Conservation (phyloP, 2,329 filamentous ascomycete genomes). For the Aureobasidium sp. region DNA sequence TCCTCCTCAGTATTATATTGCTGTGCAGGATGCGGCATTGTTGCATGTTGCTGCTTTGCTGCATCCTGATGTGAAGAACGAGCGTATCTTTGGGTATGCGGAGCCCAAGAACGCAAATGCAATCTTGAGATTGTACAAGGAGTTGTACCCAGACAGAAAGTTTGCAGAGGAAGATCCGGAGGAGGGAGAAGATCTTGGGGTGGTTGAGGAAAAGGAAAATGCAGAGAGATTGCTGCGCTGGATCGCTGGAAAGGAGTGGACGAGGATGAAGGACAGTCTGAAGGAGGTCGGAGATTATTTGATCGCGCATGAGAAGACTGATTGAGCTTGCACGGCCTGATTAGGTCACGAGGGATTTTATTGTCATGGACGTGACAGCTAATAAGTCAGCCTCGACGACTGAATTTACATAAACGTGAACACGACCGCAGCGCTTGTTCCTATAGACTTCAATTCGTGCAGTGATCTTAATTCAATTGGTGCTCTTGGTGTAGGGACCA, state of each 20-base stretch:
- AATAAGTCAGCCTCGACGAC: no score
- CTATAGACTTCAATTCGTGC: not conserved
- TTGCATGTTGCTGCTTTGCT: conserved; percentile 49
- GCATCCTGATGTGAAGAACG: conserved; percentile 37
- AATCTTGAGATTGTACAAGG: conserved; percentile 34
- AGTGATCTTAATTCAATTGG: not conserved
- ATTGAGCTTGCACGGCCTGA: not conserved
- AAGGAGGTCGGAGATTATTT: conserved; percentile 16
- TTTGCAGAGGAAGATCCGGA: conserved; percentile 27
- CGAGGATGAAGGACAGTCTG: conserved; percentile 25
- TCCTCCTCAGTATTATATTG: conserved; percentile 33
- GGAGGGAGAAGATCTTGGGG: conserved; percentile 21
- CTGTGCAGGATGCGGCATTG: conserved; percentile 44
- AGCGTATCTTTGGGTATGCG: conserved; percentile 51
- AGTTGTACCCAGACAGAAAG: conserved; percentile 34
- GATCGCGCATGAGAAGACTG: not conserved
- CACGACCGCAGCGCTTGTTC: not conserved
- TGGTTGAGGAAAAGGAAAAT: conserved; percentile 22
- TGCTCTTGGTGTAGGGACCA: not conserved
- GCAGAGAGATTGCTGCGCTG: conserved; percentile 27
- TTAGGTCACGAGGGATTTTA: not conserved
- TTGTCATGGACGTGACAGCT: no score
- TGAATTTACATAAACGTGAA: not conserved
- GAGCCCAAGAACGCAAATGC: conserved; percentile 42
- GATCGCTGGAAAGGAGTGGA: conserved; percentile 27